Base-by-base conservation (phyloP, 2,329 filamentous ascomycete species). In the Blastomyces emzantsi region DNA sequence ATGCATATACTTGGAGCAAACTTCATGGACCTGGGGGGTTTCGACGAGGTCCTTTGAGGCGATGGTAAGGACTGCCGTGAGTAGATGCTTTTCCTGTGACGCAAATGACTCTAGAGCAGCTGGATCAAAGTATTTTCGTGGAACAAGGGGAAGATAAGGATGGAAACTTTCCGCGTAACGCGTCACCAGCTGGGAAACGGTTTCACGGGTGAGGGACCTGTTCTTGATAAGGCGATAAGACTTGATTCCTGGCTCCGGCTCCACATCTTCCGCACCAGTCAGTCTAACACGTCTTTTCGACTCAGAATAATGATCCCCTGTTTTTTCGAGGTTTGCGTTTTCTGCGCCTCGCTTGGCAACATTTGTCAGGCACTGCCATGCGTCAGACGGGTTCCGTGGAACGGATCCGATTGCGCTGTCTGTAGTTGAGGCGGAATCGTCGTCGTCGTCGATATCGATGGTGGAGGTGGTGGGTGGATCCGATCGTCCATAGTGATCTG, bases 1-100 rank as follows among this genome's bases (percentile, higher is more conserved):
- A 67, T 89, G 86, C 86, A 90, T 90, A 67, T 90, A 83, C 63
- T 84, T 82, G 25, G 87, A 85, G 70, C 87, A 89, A 51, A 84
- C 81, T 66, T 85, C 83, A 68, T 89, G 87, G 0, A 87, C 81
- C 56, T 83, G 78, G 2, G 84, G 82, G 68, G 87, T 83, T 6
- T 87, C 81, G 1, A 83, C 80, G n/a, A 89, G 76, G 69, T 90
- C 87, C 73, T 89, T 88, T 8, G 87, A 88, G 3, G 87, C 85
- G 59, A 90, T 87, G 1, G 87, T 87, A 3, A 90, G 77, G 2
- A 90, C 84, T 0, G 87, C 87, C 0, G 87, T 90, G 19, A 90
- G 79, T 0, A 90, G 78, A 69, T 90, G 85, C 39, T 83, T 85
- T 69, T 90, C 87, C 36, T 83, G 82, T 1, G 80, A 78, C 5